Percentiles rank a stretch among this genome's conserved stretches.
Conservation (phyloP, 2,329 filamentous ascomycete genomes). For the Cryoendolithus antarcticus region DNA sequence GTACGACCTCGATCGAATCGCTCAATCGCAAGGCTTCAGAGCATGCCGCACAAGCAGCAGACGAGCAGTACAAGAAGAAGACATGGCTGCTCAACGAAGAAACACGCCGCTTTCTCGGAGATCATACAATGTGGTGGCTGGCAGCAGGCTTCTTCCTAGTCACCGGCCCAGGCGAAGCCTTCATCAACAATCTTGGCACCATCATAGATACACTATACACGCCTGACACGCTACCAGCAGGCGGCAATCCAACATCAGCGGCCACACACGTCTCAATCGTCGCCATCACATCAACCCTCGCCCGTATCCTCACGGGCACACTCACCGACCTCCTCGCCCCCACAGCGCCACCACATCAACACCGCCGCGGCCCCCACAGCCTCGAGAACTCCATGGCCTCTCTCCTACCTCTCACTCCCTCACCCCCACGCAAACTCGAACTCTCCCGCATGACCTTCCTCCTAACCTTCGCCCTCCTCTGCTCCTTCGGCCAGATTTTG, state of each 20-base stretch:
- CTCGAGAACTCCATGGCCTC: constrained; percentile 29
- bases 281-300: constrained; percentile 75
- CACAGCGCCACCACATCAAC: constrained; percentile 37
- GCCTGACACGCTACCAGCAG: constrained; percentile 41
- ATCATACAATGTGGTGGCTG: constrained; percentile 93
- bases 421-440: constrained; percentile 29
- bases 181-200: constrained; percentile 93
- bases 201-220: constrained; percentile 76
- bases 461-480: constrained; percentile 58
- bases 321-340: constrained; percentile 75
- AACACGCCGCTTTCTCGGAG: constrained; percentile 69
- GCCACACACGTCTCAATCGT: constrained; percentile 90
- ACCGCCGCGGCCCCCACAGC: constrained; percentile 37
- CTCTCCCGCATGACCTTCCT: constrained; percentile 74
- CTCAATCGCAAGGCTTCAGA: constrained; percentile 33
- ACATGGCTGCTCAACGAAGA: constrained; percentile 84
- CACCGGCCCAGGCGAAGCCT: constrained; percentile 89
- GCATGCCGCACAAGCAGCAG: constrained; percentile 34
- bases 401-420: constrained; percentile 9
- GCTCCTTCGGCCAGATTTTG: constrained; percentile 62
- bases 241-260: constrained; percentile 42
- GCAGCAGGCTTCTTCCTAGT: constrained; percentile 85
- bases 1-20: constrained; percentile 35
- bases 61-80: constrained; percentile 58
- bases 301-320: constrained; percentile 74